Evolutionary conservation across 1,284 basidiomycete genomes (phyloP), one percentile per base, ranked within the genome.

Genomic region (Malassezia nana): DNA sequence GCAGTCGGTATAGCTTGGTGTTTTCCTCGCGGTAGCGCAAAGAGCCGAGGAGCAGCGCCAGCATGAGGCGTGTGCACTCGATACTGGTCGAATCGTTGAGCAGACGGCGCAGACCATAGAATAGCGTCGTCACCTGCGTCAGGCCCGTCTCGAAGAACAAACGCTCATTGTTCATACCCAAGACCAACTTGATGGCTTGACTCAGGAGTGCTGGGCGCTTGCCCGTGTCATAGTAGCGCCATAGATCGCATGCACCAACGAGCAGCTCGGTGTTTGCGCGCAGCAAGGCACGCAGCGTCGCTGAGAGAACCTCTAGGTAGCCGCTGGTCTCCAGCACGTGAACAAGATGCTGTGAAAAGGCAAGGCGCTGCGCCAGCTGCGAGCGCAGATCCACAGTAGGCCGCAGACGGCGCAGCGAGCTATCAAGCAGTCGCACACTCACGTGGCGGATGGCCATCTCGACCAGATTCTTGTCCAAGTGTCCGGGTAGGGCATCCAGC

Each of bases 221-320:
- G 4, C 32, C 32, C 24, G 84, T 81, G 67, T 90, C 89, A 69
- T 90, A 83, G 63, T 81, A 79, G 25, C 82, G 71, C 92, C 92
- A 98, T 16, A 96, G 77, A 33, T 87, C 84, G 54, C 84, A 81
- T 4, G 83, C 84, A 1, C 87, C 85, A 57, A 84, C 84, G 12
- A 95, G 77, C 63, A 89, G 87, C 76, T 96, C 90, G 1, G 88
- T 87, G 70, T 96, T 85, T n/a, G 80, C 81, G 24, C 83, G 84
- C 33, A 98, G 77, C 31, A 79, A 78, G 62, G 90, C 83, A 29
- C 88, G 81, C 51, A 83, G 83, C 31, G 79, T 76, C 76, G 87
- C 85, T 2, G 89, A 84, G 69, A 95, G 83, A 84, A 91, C 62
- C 29, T 58, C 58, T 9, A 69, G 40, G 25, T 64, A 64, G 4